phyloP scores from a whole-genome alignment of 1,284 basidiomycete genomes.

The Marasmius fiardii region DNA sequence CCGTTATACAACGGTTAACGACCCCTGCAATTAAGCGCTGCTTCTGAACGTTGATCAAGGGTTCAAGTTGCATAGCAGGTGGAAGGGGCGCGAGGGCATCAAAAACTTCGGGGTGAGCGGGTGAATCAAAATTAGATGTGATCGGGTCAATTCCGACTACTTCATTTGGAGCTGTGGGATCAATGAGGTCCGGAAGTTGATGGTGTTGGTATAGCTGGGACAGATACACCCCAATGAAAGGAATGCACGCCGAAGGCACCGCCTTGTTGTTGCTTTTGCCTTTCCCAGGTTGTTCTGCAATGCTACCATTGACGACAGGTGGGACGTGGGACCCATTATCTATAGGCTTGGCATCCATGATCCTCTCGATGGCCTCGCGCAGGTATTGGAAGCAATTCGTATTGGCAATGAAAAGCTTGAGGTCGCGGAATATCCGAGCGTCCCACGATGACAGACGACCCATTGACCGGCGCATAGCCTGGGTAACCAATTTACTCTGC shows the following conservation, averaged over 20 bases:
- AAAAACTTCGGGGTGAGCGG: conserved; percentile 75
- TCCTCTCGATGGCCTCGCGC: conserved; percentile 59
- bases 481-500: conserved; percentile 67
- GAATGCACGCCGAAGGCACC: conserved; percentile 56
- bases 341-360: conserved; percentile 61
- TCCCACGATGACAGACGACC: conserved; percentile 71
- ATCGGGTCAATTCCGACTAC: conserved; percentile 61
- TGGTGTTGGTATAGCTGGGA: conserved; percentile 66
- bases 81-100: conserved; percentile 67
- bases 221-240: conserved; percentile 80
- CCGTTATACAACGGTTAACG: conserved; percentile 73
- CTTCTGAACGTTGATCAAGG: conserved; percentile 86
- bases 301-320: conserved; percentile 45
- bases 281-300: conserved; percentile 31
- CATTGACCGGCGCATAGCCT: conserved; percentile 70
- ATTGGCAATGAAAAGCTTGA: conserved; percentile 68
- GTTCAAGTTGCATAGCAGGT: conserved; percentile 73
- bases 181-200: conserved; percentile 76
- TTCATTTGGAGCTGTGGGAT: conserved; percentile 75
- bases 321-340: conserved; percentile 46
- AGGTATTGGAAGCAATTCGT: conserved; percentile 77
- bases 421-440: conserved; percentile 70
- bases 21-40: conserved; percentile 76
- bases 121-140: conserved; percentile 61
- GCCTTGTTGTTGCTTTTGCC: conserved; percentile 37